Base-by-base conservation (phyloP, 2,329 filamentous ascomycete species). In the Macrophomina tecta region DNA sequence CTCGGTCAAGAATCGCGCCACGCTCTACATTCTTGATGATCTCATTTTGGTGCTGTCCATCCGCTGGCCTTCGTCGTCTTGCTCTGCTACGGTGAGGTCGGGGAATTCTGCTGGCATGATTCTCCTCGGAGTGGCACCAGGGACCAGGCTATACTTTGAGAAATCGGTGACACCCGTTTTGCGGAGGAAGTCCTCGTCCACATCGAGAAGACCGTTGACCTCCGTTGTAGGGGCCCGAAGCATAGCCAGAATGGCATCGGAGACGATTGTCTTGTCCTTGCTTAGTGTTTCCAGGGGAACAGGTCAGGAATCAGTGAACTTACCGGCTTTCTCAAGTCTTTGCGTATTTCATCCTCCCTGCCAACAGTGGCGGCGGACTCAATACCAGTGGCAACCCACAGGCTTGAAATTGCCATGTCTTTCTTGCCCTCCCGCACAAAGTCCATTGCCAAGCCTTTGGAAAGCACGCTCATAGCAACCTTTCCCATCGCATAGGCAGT, bases 361-460 rank as follows among this genome's bases (percentile, higher is more conserved):
- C 82, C 79, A 64, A 85, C 82, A 0, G 91, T 94, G 3, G 92
- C 91, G 5, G 89, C 91, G 5, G 90, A 93, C 73, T 94, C 87
- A 69, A 95, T 91, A 2, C 91, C 90, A 36, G 84, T 86, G 4
- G 92, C 92, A 11, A 92, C 92, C 93, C 93, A 97, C 5, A 96
- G 85, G 70, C 90, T 91, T 0, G 90, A 92, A 65, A 95, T 89
- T 11, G 91, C 90, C 91, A 94, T 93, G 5, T 87, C 82, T 0
- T 73, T 79, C 71, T 86, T 84, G 0, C 85, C 88, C 71, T 93
- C 84, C 38, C 92, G 82, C 70, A 86, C 81, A 74, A 91, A 92
- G 72, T 96, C 93, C 90, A 95, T 92, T 0, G 90, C 91, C 14
- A 96, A 80, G 0, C 92, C 93, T 75, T 92, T 92, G 0, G 90